Base-by-base conservation (phyloP, 225 moss, liverwort and hornwort species). In the Polytrichum formosum region DNA sequence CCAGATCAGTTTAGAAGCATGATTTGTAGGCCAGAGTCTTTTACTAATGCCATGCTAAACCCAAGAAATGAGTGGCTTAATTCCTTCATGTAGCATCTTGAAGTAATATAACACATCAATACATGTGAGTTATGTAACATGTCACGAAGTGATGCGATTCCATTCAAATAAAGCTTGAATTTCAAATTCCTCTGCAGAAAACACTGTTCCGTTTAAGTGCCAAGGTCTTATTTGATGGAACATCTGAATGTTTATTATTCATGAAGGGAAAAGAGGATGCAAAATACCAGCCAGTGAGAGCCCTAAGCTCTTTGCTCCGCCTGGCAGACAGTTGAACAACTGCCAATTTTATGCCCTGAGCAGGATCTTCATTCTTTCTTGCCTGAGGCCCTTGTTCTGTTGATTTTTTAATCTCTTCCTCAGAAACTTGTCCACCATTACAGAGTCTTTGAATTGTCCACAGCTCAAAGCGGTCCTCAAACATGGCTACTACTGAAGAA, bases 381-480 rank as follows among this genome's bases (percentile, higher is more conserved):
- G 63, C 75, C 79, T 70, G 71, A 6, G 27, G 60, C 20, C 33
- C 53, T 55, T 75, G 75, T 70, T 67, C 66, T 66, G 31, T 72
- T 61, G 69, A 79, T 56, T 71, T 77, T 26, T 16, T 72, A 46
- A 33, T 6, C 55, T 53, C 67, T 61, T 56, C 65, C 55, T 68
- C 61, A 21, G 46, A 65, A 46, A 46, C 46, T 46, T 46, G 46
- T 46, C 16, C 46, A 46, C 16, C 46, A 60, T 13, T 70, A 16
- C 75, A 29, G 58, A 30, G 67, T 72, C 61, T 82, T 70, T 79
- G 83, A 5, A 98, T 61, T 18, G 91, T 84, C 98, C 98, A 94
- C 53, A 98, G 67, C 71, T 90, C 92, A 77, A 94, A 98, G 30
- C 94, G 92, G 64, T 98, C 98, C 78, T 98, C 98, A 76, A 94